Conservation (phyloP, 768 basidiomycete species). For the Naganishia vaughanmartiniae region DNA sequence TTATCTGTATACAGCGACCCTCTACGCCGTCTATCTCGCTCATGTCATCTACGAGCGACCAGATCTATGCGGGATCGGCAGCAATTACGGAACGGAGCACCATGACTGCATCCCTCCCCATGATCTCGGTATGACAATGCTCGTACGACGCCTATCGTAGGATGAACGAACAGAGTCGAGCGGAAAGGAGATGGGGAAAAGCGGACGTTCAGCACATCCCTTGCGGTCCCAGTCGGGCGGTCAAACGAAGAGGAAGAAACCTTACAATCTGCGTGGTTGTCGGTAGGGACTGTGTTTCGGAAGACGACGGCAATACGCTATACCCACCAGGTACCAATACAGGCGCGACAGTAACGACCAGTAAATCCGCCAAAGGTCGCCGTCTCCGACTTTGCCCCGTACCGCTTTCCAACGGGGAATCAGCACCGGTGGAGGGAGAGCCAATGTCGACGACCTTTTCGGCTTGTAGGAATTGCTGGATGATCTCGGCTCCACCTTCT, state of each 20-base stretch:
- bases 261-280: not conserved
- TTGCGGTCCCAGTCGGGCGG: not conserved
- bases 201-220: too few species aligned
- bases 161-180: not conserved
- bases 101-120: constrained; percentile 18
- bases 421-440: too few species aligned
- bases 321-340: constrained; percentile 65
- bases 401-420: too few species aligned
- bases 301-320: constrained; percentile 20
- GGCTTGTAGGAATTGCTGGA: constrained; percentile 64
- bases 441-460: not conserved
- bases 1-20: too few species aligned
- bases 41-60: too few species aligned
- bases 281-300: not conserved
- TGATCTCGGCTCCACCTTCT: constrained; percentile 85
- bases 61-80: too few species aligned
- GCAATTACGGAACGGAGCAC: not conserved
- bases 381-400: constrained; percentile 22
- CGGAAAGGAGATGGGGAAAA: too few species aligned
- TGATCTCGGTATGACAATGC: constrained; percentile 17
- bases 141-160: not conserved
- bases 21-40: too few species aligned
- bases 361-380: constrained; percentile 60
- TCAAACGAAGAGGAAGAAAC: not conserved
- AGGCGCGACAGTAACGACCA: constrained; percentile 85